Base-by-base conservation (phyloP, 1,284 basidiomycete species). In the Trichosporon ovoides region DNA sequence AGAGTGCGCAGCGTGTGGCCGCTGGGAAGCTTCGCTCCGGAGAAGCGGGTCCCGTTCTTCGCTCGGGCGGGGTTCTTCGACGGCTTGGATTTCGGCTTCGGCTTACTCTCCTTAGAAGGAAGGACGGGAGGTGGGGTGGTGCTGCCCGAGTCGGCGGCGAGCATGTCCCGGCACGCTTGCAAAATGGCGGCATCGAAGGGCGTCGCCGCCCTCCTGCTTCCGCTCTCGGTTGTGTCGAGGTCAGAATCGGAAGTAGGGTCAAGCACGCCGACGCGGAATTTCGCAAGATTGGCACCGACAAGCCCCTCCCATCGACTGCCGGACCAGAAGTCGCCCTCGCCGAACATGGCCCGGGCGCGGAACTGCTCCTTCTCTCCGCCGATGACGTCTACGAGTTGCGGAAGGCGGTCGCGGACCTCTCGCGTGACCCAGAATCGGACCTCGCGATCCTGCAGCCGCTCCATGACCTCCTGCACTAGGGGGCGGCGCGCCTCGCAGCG, bases 1-100 rank as follows among this genome's bases (percentile, higher is more conserved):
- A 76, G 51, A 1, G 72, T 74, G 3, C 68, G 66, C 20, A 76
- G 53, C 11, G 74, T 76, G 61, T 75, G 73, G 0, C 62, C 63
- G 0, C 66, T 67, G 0, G 72, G 73, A 12, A 70, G 54, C 28
- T 63, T 58, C 1, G 64, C 58, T 13, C 63, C 19, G 12, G 48
- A 35, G 52, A 66, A 63, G n/a, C 53, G 35, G 2, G 57, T 59
- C 1, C 57, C 61, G 4, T 14, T 22, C 14, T 9, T 7, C 2
- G 57, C 40, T 1, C 61, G 61, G 3, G 53, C 52, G 5, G 61
- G 61, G 40, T 53, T 56, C 1, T 38, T 28, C 31, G 55, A 53
- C 38, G n/a, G 16, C 33, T n/a, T n/a, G n/a, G n/a, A n/a, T n/a
- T 51, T 55, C 22, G 13, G n/a, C 43, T 58, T 56, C n/a, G 18